phyloP scores from a whole-genome alignment of 2,329 filamentous ascomycete genomes.

The Chaetomiaceae sp. region DNA sequence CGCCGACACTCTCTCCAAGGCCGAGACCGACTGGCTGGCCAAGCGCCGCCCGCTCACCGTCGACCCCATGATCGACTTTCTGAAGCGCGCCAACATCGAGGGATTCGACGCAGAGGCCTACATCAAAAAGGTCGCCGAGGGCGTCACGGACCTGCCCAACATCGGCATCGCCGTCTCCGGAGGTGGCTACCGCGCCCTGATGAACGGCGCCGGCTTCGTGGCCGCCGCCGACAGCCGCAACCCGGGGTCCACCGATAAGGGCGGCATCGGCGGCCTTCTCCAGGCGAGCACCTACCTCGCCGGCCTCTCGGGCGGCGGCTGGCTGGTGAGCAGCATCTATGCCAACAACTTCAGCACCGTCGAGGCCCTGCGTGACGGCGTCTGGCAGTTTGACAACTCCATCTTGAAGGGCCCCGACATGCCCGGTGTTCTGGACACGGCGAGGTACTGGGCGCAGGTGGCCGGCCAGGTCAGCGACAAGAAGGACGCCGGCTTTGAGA shows the following conservation, averaged over 20 bases:
- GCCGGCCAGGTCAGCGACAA: slow-evolving; percentile 56
- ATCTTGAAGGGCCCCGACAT: slow-evolving; percentile 33
- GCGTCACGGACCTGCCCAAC: slow-evolving; percentile 48
- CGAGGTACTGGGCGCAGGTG: slow-evolving; percentile 56
- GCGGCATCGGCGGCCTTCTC: slow-evolving; percentile 73
- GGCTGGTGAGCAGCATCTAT: slow-evolving; percentile 78
- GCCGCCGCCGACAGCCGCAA: slow-evolving; percentile 76
- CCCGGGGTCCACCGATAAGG: slow-evolving; percentile 51
- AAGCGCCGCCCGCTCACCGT: slow-evolving; percentile 68
- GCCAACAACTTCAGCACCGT: slow-evolving; percentile 80
- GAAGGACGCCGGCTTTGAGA: slow-evolving; percentile 56
- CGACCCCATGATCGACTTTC: slow-evolving; percentile 67
- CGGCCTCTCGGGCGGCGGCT: slow-evolving; percentile 76
- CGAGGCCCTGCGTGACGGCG: slow-evolving; percentile 47
- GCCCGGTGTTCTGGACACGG: slow-evolving; percentile 27
- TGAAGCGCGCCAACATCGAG: slow-evolving; percentile 67
- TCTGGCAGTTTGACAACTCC: slow-evolving; percentile 34
- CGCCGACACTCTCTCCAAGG: slow-evolving; percentile 57
- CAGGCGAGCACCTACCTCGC: slow-evolving; percentile 73
- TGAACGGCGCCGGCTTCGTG: slow-evolving; percentile 76
- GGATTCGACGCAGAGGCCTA: slow-evolving; percentile 73
- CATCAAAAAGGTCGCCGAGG: slow-evolving; percentile 60
- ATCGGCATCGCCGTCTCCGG: slow-evolving; percentile 76
- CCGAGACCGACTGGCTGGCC: slow-evolving; percentile 71
- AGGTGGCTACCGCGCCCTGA: slow-evolving; percentile 80